These are phyloP conservation scores for Clarkia xantiana DNA, from an alignment of 345 rosid genomes.

Conservation along the genomic window DNA sequence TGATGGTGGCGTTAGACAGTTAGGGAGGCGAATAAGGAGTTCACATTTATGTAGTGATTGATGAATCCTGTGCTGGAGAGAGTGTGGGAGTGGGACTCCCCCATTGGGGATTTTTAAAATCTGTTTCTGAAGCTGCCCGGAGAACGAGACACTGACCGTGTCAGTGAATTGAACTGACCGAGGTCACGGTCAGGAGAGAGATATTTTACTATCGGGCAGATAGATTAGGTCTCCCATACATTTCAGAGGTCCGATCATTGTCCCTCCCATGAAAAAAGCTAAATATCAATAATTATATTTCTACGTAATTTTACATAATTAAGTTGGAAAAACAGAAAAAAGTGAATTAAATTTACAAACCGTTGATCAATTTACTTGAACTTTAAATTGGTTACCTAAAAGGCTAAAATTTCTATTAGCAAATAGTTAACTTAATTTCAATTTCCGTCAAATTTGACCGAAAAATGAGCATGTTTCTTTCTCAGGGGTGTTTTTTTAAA, in stretches of 20 bases:
- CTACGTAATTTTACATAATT: too few relatives aligned
- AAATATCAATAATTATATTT: too few relatives aligned
- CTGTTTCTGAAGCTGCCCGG: constrained; percentile 6
- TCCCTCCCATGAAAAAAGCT: background rate
- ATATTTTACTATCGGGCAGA: constrained; percentile 7
- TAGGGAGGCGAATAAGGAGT: background rate
- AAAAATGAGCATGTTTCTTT: too few relatives aligned
- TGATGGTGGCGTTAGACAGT: constrained; percentile 1
- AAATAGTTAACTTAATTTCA: too few relatives aligned
- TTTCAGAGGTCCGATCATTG: constrained; percentile 1
- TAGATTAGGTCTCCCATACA: constrained; percentile 2
- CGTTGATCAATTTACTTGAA: too few relatives aligned
- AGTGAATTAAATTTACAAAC: too few relatives aligned
- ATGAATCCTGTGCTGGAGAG: background rate
- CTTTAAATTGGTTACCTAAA: too few relatives aligned
- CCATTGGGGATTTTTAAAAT: background rate
- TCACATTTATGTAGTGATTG: background rate
- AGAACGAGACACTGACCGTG: constrained; percentile 1
- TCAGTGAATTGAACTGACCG: background rate
- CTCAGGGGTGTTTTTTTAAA: too few relatives aligned
- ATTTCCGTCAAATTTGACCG: too few relatives aligned
- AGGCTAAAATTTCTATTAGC: too few relatives aligned
- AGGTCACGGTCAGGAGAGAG: constrained; percentile 6
- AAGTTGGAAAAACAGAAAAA: too few relatives aligned
- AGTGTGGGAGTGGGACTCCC: background rate